Evolutionary conservation across 202 grass and related monocot species (phyloP).

Genomic region (Zizania palustris): DNA sequence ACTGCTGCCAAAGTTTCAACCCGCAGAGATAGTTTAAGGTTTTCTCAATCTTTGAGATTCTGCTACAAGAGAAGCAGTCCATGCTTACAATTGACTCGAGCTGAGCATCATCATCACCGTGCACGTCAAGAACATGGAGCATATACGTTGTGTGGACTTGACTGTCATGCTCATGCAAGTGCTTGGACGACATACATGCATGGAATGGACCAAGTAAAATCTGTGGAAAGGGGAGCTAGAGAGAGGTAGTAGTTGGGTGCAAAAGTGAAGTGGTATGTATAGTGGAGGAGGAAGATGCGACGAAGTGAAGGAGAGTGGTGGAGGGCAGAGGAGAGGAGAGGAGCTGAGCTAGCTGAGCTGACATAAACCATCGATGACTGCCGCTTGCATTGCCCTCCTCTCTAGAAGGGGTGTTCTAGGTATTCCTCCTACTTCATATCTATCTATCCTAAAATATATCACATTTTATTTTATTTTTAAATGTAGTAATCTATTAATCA

Average conservation of each 20-base stretch:
- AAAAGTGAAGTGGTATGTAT: not conserved
- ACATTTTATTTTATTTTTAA: too few species aligned
- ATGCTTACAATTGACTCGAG: constrained; percentile 8
- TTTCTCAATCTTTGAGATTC: not conserved
- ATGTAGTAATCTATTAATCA: too few species aligned
- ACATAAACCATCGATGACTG: not conserved
- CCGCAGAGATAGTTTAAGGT: not conserved
- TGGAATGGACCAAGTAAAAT: constrained; percentile 48
- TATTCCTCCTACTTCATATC: too few species aligned
- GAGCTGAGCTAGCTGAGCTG: too few species aligned
- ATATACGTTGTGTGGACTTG: constrained; percentile 50
- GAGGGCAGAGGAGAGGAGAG: not conserved
- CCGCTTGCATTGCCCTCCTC: too few species aligned
- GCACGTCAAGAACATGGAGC: constrained; percentile 38
- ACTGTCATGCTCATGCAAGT: not conserved
- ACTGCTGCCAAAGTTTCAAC: too few species aligned
- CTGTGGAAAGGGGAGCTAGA: constrained; percentile 22
- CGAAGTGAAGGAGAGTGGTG: constrained; percentile 32
- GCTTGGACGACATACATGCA: constrained; percentile 21
- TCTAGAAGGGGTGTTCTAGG: too few species aligned
- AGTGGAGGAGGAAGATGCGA: constrained; percentile 44
- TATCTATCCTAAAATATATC: too few species aligned
- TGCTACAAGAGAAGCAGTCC: not conserved
- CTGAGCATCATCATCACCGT: constrained; percentile 28
- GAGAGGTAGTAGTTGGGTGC: not conserved